Conservation (phyloP, 1,139 yeast species). For the Hyphopichia pseudoburtonii region DNA sequence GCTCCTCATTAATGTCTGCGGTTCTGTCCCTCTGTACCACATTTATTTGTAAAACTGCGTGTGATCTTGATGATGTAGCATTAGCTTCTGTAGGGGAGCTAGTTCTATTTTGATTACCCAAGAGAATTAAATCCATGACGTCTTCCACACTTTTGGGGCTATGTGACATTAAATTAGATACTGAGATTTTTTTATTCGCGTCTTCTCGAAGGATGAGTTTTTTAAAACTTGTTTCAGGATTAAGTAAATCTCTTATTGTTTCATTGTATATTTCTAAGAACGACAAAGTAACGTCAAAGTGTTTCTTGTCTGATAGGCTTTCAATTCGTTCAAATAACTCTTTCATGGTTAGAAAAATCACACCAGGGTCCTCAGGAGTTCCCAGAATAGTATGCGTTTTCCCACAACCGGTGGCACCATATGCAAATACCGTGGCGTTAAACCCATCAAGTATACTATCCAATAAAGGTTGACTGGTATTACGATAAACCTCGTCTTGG, state of each 20-base stretch:
- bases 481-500: constrained; percentile 66
- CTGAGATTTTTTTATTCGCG: constrained; percentile 63
- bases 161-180: constrained; percentile 70
- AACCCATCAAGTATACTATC: constrained; percentile 80
- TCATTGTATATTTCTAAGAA: constrained; percentile 91
- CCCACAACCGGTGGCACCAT: constrained; percentile 99
- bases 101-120: constrained; percentile 76
- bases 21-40: constrained; percentile 63
- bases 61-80: constrained; percentile 86
- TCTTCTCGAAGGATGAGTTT: constrained; percentile 70
- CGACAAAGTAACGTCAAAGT: constrained; percentile 63
- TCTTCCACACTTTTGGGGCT: constrained; percentile 66
- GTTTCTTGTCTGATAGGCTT: constrained; percentile 51
- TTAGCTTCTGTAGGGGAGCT: constrained; percentile 90
- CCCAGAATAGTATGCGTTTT: constrained; percentile 92
- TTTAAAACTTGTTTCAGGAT: constrained; percentile 49
- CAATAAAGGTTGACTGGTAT: constrained; percentile 70
- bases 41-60: constrained; percentile 85
- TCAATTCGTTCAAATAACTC: constrained; percentile 69
- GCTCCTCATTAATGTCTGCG: constrained; percentile 65
- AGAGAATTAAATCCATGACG: constrained; percentile 74
- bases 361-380: constrained; percentile 70
- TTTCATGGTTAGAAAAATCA: constrained; percentile 74
- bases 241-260: constrained; percentile 73
- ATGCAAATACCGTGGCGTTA: constrained; percentile 92